Percentiles rank a stretch among this genome's conserved stretches.
Evolutionary conservation across 2,329 filamentous ascomycete genomes (phyloP).

Genomic region (Colletotrichum gloeosporioides): DNA sequence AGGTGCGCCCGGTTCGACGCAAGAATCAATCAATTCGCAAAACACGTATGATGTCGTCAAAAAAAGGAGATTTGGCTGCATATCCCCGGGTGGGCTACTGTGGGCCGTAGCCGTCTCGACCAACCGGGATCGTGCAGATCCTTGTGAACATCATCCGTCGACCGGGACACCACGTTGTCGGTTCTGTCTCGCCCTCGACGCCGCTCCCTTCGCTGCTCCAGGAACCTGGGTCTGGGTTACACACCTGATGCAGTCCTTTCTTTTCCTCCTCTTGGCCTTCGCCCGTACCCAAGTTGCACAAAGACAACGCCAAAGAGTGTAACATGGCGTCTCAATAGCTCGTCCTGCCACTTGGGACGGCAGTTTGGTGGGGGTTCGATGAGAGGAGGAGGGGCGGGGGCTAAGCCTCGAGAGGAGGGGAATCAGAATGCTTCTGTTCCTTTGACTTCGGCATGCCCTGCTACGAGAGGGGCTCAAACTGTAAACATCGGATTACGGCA

Average conservation of each 20-base stretch:
- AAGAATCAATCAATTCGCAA: not conserved
- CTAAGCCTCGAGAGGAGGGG: not conserved
- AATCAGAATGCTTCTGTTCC: not conserved
- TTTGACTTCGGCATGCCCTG: not conserved
- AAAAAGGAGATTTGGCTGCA: conserved; percentile 4
- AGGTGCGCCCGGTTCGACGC: not conserved
- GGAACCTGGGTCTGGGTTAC: not conserved
- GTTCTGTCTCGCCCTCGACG: not conserved
- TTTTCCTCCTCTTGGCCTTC: not conserved
- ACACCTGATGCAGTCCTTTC: not conserved
- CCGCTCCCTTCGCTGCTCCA: not conserved
- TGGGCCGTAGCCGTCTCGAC: not conserved
- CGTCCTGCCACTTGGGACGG: not conserved
- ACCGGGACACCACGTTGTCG: conserved; percentile 15
- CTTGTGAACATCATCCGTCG: conserved; percentile 20
- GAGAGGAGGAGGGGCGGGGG: not conserved
- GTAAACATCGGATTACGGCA: conserved; percentile 7
- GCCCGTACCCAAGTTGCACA: not conserved
- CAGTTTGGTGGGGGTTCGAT: not conserved
- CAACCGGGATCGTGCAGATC: conserved; percentile 9
- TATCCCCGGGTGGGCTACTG: not conserved
- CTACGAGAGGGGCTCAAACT: not conserved
- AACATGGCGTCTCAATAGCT: not conserved
- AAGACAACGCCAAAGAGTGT: not conserved
- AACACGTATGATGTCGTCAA: conserved; percentile 7